Percentiles rank a stretch among this genome's conserved stretches.
Evolutionary conservation across 306 rosid species (phyloP).

Genomic region (Casuarina equisetifolia): DNA sequence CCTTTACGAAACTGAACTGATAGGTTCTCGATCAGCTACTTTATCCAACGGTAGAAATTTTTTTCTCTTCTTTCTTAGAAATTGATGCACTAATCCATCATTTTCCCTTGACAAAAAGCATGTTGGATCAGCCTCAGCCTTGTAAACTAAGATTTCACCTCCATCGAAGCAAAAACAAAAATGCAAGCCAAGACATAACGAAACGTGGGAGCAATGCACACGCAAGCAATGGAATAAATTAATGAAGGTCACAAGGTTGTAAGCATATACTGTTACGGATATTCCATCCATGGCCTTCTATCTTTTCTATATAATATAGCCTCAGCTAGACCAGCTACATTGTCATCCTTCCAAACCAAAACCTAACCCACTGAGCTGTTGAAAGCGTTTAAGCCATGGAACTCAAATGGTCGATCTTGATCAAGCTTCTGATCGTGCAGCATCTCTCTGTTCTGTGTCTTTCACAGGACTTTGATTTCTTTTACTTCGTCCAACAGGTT

Average conservation of each 20-base stretch:
- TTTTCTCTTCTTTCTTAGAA: too few species aligned
- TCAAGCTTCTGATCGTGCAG: slow-evolving; percentile 49
- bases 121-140: too few species aligned
- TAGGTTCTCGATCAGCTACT: too few species aligned
- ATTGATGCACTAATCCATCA: too few species aligned
- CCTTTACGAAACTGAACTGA: too few species aligned
- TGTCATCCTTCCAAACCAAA: slow-evolving; percentile 1
- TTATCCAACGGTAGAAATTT: too few species aligned
- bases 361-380: slow-evolving; percentile 11
- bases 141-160: too few species aligned
- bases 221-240: background rate
- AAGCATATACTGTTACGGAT: slow-evolving; percentile 32
- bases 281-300: slow-evolving; percentile 26
- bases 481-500: slow-evolving; percentile 86
- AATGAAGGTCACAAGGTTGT: background rate
- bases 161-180: background rate
- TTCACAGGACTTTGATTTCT: slow-evolving; percentile 71
- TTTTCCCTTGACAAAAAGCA: too few species aligned
- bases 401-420: slow-evolving; percentile 26
- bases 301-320: slow-evolving; percentile 31
- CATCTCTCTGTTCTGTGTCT: slow-evolving; percentile 45
- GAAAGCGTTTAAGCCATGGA: slow-evolving; percentile 32
- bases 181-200: background rate
- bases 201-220: background rate
- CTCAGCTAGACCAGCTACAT: background rate